Conservation (phyloP, 176 grass and related monocot genomes). For the Thinopyrum elongatum region DNA sequence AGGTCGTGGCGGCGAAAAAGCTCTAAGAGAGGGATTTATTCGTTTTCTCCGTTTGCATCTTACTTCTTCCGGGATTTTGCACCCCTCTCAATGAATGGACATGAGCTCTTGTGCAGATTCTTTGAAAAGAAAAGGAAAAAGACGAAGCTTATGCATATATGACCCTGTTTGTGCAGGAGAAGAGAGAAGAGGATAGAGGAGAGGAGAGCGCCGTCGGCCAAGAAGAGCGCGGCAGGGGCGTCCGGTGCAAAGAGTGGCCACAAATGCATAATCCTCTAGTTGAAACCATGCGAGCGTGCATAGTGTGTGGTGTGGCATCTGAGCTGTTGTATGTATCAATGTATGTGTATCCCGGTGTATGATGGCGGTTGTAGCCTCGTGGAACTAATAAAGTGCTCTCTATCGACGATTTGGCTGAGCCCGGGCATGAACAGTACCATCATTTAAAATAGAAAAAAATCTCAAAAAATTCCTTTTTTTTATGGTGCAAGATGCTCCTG, state of each 20-base stretch:
- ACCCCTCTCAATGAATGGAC: no score
- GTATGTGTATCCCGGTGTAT: neutral
- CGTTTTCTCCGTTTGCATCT: neutral
- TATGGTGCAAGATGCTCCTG: no score
- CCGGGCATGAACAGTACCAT: no score
- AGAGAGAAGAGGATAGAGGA: constrained; percentile 35
- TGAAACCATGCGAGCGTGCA: no score
- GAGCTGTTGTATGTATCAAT: neutral
- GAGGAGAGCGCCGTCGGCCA: neutral
- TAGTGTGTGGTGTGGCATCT: neutral
- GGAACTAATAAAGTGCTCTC: no score
- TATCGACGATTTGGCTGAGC: no score
- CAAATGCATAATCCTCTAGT: constrained; percentile 35
- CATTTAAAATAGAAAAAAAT: no score
- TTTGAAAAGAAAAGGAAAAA: no score
- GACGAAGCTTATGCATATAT: neutral
- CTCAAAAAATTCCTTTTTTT: no score
- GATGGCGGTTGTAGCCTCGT: neutral
- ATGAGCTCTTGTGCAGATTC: no score
- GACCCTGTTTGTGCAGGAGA: neutral
- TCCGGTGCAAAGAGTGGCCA: constrained; percentile 10
- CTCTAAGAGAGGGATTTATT: neutral
- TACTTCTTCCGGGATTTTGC: neutral
- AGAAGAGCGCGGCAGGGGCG: neutral
- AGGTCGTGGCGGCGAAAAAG: neutral